Conservation (phyloP, 805 yeast genomes). For the Teunomyces funiuensis region DNA sequence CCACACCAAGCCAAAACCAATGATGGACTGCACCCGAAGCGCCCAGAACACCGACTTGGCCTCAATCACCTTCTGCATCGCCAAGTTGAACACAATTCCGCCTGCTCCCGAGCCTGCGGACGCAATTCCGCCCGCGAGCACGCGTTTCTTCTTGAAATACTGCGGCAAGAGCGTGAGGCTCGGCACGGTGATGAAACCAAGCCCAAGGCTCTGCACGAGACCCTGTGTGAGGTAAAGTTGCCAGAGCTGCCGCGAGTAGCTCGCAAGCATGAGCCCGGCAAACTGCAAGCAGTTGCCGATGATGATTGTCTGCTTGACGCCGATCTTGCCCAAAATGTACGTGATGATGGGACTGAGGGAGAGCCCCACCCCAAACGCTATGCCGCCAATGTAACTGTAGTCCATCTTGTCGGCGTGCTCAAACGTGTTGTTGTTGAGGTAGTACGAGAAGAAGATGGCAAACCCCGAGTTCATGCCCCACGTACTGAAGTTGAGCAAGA, state of each 20-base stretch:
- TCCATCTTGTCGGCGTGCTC: constrained; percentile 21
- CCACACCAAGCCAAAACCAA: constrained; percentile 9
- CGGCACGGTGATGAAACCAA: constrained; percentile 23
- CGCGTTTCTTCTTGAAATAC: constrained; percentile 20
- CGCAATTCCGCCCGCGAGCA: constrained; percentile 19
- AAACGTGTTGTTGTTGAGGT: constrained; percentile 19
- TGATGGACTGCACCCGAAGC: constrained; percentile 18
- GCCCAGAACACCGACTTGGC: constrained; percentile 22
- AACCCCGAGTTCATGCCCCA: constrained; percentile 30
- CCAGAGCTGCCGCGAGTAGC: constrained; percentile 20
- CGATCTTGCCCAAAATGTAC: constrained; percentile 18
- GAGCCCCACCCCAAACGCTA: constrained; percentile 23
- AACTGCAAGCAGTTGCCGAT: constrained; percentile 21
- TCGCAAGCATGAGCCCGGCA: constrained; percentile 21
- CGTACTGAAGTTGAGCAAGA: constrained; percentile 21
- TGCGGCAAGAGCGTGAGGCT: constrained; percentile 20
- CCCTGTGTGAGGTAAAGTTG: constrained; percentile 26
- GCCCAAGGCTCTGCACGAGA: constrained; percentile 21
- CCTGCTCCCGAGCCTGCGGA: constrained; percentile 26
- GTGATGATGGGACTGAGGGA: constrained; percentile 20
- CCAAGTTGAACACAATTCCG: constrained; percentile 23
- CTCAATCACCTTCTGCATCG: constrained; percentile 23
- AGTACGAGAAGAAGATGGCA: constrained; percentile 22
- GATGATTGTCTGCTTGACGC: constrained; percentile 16
- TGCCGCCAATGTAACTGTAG: constrained; percentile 24